Conservation (phyloP, 108 stramenopile genomes). For the Nitzschia sp. region DNA sequence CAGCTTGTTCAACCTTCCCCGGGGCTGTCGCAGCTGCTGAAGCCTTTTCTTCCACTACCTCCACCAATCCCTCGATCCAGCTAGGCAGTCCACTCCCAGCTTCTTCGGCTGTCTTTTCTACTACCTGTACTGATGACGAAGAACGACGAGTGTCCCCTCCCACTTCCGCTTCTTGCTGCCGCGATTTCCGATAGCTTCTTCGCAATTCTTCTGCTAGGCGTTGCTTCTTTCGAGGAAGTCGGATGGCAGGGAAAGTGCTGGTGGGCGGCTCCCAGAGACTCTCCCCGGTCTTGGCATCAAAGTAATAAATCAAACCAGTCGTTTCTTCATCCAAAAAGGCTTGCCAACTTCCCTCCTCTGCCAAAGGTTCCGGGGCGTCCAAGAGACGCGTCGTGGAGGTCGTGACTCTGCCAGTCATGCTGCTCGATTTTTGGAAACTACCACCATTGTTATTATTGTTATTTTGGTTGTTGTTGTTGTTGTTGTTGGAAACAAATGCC, state of each 20-base stretch:
- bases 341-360: conserved; percentile 69
- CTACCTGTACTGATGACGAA: conserved; percentile 4
- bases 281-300: conserved; percentile 76
- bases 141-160: conserved; percentile 13
- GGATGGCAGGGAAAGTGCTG: conserved; percentile 59
- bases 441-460: no score
- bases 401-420: neutral
- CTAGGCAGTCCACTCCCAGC: neutral
- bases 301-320: conserved; percentile 78
- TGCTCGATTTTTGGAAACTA: neutral
- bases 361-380: conserved; percentile 49
- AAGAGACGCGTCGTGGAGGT: conserved; percentile 9
- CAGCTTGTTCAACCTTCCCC: conserved; percentile 18
- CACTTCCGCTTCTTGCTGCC: conserved; percentile 11
- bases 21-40: conserved; percentile 22
- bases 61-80: conserved; percentile 13
- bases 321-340: conserved; percentile 76
- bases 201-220: conserved; percentile 41
- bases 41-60: conserved; percentile 24
- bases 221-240: conserved; percentile 31
- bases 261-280: conserved; percentile 77
- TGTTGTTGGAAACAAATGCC: neutral
- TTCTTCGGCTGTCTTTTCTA: conserved; percentile 10
- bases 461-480: no score
- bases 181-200: conserved; percentile 32